A percentile compares a stretch with the other conserved stretches of the same genome.
These are phyloP conservation scores for Plenodomus lindquistii DNA, from an alignment of 2,329 filamentous ascomycete genomes.

Conservation along the genomic window DNA sequence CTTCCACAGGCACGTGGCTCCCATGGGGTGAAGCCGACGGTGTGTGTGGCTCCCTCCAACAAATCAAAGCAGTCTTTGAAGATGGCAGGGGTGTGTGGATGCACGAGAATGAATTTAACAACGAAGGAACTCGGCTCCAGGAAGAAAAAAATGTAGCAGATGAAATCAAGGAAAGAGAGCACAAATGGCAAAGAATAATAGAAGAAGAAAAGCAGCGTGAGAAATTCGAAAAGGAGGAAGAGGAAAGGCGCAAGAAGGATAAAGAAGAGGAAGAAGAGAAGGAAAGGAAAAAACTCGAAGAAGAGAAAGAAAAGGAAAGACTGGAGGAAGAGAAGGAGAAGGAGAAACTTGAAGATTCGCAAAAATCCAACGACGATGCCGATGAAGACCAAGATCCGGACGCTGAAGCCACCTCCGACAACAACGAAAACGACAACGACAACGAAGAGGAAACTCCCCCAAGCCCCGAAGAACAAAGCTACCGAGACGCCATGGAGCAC, in stretches of 20 bases:
- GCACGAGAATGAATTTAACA: conserved; percentile 30
- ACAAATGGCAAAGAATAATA: conserved; percentile 1
- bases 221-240: conserved; percentile 7
- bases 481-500: too few relatives aligned
- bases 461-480: too few relatives aligned
- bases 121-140: conserved; percentile 14
- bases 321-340: not conserved
- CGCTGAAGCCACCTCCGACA: too few relatives aligned
- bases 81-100: conserved; percentile 52
- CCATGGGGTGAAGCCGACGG: conserved; percentile 52
- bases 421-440: too few relatives aligned
- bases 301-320: too few relatives aligned
- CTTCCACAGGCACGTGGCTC: conserved; percentile 51
- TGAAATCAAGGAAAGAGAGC: conserved; percentile 11
- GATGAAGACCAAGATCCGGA: not conserved
- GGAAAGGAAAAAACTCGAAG: conserved; percentile 10
- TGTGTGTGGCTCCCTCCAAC: conserved; percentile 38
- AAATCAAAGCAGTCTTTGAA: conserved; percentile 52
- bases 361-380: not conserved
- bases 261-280: conserved; percentile 5
- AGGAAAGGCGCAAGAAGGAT: not conserved
- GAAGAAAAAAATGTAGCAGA: conserved; percentile 20
- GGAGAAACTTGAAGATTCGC: not conserved
- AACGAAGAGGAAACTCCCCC: too few relatives aligned
- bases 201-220: not conserved